Percentiles rank a stretch among this genome's conserved stretches.
Evolutionary conservation across 352 stramenopile genomes (phyloP).

Genomic region (Phytopythium kandeliae): DNA sequence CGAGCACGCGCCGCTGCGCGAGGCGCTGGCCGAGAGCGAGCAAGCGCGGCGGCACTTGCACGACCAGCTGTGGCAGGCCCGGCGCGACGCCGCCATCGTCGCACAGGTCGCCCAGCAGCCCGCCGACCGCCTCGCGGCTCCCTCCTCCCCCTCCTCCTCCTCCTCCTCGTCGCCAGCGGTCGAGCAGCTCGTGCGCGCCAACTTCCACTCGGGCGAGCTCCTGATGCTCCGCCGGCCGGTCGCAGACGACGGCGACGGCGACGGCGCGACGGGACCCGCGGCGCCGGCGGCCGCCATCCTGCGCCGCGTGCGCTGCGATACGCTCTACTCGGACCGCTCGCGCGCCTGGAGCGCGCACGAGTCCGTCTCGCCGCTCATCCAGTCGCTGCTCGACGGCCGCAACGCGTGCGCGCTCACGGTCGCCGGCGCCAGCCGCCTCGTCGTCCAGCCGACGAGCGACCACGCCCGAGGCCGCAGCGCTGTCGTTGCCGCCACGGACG

Average conservation of each 20-base stretch:
- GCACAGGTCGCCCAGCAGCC: constrained; percentile 57
- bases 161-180: too few species aligned
- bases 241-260: neutral
- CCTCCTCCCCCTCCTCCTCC: too few species aligned
- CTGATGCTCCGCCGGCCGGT: constrained; percentile 16
- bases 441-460: neutral
- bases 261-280: neutral
- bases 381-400: constrained; percentile 59
- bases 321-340: constrained; percentile 57
- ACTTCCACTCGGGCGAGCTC: constrained; percentile 54
- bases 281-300: constrained; percentile 14
- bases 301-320: constrained; percentile 48
- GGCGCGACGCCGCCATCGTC: constrained; percentile 49
- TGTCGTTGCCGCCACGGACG: too few species aligned
- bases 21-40: constrained; percentile 32
- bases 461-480: neutral
- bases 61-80: constrained; percentile 59
- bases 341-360: constrained; percentile 54
- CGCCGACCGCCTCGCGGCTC: too few species aligned
- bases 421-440: constrained; percentile 26
- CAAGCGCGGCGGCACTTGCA: constrained; percentile 54
- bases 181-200: constrained; percentile 33
- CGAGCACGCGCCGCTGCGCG: constrained; percentile 47
- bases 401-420: constrained; percentile 70
- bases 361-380: constrained; percentile 49